phyloP scores from a whole-genome alignment of 805 yeast species.

The Candida hispaniensis region DNA sequence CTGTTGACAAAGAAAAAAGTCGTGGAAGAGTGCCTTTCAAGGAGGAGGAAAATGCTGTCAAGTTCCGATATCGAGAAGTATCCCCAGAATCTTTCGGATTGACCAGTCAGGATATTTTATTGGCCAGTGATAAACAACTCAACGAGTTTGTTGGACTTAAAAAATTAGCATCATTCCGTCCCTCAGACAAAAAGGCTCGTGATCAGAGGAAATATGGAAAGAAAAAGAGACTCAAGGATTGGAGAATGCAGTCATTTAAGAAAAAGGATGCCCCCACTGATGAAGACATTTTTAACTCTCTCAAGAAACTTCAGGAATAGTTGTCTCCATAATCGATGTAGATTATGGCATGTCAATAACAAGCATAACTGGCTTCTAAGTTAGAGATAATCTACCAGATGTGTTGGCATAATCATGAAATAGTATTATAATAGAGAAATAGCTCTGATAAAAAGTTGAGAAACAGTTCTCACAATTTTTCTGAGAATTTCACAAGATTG shows the following conservation, averaged over 20 bases:
- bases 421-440: too few relatives aligned
- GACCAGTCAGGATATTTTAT: constrained; percentile 69
- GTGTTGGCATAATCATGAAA: too few relatives aligned
- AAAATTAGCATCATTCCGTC: constrained; percentile 87
- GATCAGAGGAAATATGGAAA: constrained; percentile 81
- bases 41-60: constrained; percentile 32
- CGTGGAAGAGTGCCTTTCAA: constrained; percentile 10
- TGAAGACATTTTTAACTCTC: constrained; percentile 18
- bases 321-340: too few relatives aligned
- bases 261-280: constrained; percentile 37
- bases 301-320: too few relatives aligned
- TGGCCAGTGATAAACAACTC: constrained; percentile 80
- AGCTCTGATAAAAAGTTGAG: too few relatives aligned
- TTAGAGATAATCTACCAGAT: too few relatives aligned
- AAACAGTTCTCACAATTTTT: too few relatives aligned
- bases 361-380: too few relatives aligned
- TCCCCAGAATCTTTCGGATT: constrained; percentile 91
- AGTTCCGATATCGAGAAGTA: constrained; percentile 83
- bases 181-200: constrained; percentile 55
- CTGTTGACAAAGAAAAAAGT: constrained; percentile 45
- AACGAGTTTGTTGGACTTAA: constrained; percentile 81
- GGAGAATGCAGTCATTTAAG: constrained; percentile 79
- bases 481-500: too few relatives aligned
- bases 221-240: constrained; percentile 69
- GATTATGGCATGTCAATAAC: too few relatives aligned